Evolutionary conservation across 192 early-diverging fungal genomes (phyloP), one percentile per base, ranked within the genome.

Genomic region (Gigaspora rosea): DNA sequence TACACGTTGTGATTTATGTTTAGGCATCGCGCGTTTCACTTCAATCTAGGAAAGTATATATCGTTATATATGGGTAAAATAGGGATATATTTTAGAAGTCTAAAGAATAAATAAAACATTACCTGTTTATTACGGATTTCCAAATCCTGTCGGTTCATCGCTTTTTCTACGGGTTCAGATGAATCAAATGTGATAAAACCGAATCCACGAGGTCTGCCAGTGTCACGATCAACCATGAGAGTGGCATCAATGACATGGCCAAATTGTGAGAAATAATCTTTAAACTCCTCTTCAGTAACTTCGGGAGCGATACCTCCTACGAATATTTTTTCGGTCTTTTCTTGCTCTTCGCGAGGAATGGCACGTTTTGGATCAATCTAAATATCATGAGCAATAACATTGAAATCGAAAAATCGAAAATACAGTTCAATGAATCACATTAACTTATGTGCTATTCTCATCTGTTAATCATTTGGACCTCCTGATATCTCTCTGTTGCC

Each of bases 111-210:
- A 46, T 41, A 27, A 41, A 20, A 16, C 16, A 57, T 49, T 85
- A 92, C 92, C 61, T 80, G 76, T 79, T 94, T 95, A 52, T 90
- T 92, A 62, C 92, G 87, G 47, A 95, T 82, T 27, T 79, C 82
- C 52, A 95, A 83, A 36, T 92, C 90, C n/a, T 86, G 83, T 78
- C 88, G 81, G 56, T 85, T 85, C 57, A 96, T 82, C 11, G 93
- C 94, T 36, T 87, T 89, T 18, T 97, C 95, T 22, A 96, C 92
- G 15, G 88, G 90, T 48, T 87, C 76, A 47, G 90, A 86, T 49
- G 87, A 88, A 56, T 93, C 93, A 85, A 96, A 97, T 0, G 94
- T 95, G 62, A 97, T 92, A 86, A 97, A 97, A 12, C 96, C 96
- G 85, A 97, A 97, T 8, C 96, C 95, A 54, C 96, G 93, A 20